These are phyloP conservation scores for Colletotrichum tropicicola DNA, from an alignment of 2,329 filamentous ascomycete genomes.

Conservation along the genomic window DNA sequence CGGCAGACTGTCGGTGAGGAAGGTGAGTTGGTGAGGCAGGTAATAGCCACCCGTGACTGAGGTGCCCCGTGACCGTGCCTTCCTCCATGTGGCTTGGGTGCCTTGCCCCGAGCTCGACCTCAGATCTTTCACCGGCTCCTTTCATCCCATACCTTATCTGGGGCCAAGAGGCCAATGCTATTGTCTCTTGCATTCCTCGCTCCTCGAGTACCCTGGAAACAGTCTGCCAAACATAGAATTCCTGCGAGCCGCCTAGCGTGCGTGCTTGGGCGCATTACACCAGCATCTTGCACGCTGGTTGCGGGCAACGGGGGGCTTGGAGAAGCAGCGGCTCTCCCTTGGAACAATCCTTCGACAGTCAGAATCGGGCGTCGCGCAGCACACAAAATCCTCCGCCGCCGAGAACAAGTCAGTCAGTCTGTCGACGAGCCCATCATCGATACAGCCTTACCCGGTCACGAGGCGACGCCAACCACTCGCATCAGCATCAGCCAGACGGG, in stretches of 20 bases:
- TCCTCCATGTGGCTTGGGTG: no score
- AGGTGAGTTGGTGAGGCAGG: no score
- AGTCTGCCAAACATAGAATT: not conserved
- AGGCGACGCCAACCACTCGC: not conserved
- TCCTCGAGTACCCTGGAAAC: not conserved
- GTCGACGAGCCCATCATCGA: no score
- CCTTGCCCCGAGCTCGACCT: not conserved
- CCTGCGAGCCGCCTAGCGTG: not conserved
- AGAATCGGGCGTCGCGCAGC: not conserved
- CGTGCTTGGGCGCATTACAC: conserved; percentile 8
- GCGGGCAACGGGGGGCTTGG: not conserved
- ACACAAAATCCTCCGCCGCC: no score
- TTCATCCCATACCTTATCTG: conserved; percentile 1
- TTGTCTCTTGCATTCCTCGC: not conserved
- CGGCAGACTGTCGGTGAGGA: no score
- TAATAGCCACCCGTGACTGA: not conserved
- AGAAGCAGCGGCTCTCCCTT: not conserved
- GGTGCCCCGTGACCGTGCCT: no score
- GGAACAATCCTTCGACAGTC: not conserved
- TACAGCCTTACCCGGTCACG: not conserved
- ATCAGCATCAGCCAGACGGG: not conserved
- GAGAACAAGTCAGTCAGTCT: no score
- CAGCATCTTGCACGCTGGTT: not conserved
- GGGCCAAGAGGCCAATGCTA: conserved; percentile 3
- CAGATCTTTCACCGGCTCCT: not conserved